Percentiles rank a stretch among this genome's conserved stretches.
phyloP scores from a whole-genome alignment of 192 early-diverging fungal species.

The Umbelopsis isabellina region DNA sequence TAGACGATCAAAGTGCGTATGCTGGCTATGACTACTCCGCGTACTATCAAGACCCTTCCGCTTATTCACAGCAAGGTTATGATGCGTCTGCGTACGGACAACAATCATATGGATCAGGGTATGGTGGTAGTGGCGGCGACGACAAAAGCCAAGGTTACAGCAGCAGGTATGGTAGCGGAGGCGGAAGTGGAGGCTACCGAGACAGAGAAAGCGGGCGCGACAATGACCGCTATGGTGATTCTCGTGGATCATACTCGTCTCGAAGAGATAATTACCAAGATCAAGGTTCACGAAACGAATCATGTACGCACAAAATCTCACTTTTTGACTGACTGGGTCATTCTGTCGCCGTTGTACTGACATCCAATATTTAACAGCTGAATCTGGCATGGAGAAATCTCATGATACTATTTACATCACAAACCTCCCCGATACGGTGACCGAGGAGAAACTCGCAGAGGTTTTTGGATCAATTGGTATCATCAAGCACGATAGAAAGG shows the following conservation, averaged over 20 bases:
- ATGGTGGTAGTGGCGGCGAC: not conserved
- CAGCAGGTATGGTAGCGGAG: not conserved
- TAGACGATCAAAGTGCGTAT: constrained; percentile 20
- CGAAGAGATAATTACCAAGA: constrained; percentile 15
- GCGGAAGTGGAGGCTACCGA: not conserved
- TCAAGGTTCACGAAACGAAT: constrained; percentile 14
- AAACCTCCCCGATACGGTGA: constrained; percentile 59
- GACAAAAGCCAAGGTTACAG: constrained; percentile 1
- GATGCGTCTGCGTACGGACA: constrained; percentile 14
- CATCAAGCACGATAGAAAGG: constrained; percentile 71
- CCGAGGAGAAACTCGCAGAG: constrained; percentile 63
- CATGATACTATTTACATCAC: constrained; percentile 75
- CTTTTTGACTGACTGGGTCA: not conserved
- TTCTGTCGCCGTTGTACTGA: not conserved
- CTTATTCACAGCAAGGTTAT: constrained; percentile 17
- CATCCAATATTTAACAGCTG: constrained; percentile 11
- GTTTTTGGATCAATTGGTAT: constrained; percentile 72
- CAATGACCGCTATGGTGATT: constrained; percentile 14
- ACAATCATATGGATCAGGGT: constrained; percentile 14
- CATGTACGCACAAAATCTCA: not conserved
- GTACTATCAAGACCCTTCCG: constrained; percentile 11
- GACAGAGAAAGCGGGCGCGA: constrained; percentile 6
- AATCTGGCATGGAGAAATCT: constrained; percentile 28
- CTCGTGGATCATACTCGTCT: constrained; percentile 8
- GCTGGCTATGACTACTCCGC: constrained; percentile 23